A percentile compares a stretch with the other conserved stretches of the same genome.
Evolutionary conservation across 345 rosid genomes (phyloP).

Genomic region (Lenwebbia sp.): DNA sequence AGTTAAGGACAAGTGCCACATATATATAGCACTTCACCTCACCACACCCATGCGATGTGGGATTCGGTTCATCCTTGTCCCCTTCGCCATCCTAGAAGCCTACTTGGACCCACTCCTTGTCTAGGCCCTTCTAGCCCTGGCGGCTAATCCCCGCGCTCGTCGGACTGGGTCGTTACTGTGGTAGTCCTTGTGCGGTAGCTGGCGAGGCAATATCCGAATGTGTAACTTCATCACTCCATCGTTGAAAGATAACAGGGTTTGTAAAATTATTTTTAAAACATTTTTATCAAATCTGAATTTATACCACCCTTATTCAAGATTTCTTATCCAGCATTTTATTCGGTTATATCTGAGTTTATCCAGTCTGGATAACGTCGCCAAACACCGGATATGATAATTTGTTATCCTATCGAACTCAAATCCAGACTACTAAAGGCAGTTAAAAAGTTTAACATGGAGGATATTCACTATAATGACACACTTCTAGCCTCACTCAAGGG

Average conservation of each 20-base stretch:
- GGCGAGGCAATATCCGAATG: neutral
- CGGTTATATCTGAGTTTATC: rapidly evolving
- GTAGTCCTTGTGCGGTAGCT: no score
- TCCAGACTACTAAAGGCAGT: neutral
- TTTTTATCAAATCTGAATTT: neutral
- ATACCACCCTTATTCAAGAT: rapidly evolving
- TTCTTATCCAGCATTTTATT: rapidly evolving
- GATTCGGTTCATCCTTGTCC: neutral
- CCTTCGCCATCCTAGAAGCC: neutral
- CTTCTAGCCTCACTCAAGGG: neutral
- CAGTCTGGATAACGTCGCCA: rapidly evolving
- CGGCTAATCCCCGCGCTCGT: neutral
- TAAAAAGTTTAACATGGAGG: neutral
- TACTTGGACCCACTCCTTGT: rapidly evolving
- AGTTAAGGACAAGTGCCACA: no score
- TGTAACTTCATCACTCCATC: neutral
- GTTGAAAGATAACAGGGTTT: neutral
- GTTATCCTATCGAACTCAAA: rapidly evolving
- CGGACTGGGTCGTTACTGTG: no score
- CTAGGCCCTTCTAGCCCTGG: neutral
- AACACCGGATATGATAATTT: neutral
- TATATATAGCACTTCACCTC: no score
- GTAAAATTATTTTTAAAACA: neutral
- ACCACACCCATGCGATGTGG: no score
- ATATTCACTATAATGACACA: neutral